Conservation (phyloP, 352 stramenopile genomes). For the Globisporangium cylindrosporum region DNA sequence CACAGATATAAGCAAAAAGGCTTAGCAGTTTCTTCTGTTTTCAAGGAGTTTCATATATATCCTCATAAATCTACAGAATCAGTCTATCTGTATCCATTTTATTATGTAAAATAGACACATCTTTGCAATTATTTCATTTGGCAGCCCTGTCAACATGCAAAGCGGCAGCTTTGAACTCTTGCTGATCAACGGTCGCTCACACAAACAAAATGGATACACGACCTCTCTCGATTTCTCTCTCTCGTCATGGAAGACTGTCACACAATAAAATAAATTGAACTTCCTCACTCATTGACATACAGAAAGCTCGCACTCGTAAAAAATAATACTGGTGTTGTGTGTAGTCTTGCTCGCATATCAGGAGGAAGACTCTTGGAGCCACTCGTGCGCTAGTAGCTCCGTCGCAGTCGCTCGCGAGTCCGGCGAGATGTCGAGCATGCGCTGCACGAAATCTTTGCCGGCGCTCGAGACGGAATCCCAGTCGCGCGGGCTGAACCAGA, state of each 20-base stretch:
- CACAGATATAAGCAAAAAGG: too few species aligned
- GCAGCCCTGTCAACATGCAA: too few species aligned
- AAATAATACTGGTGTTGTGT: slow-evolving; percentile 1
- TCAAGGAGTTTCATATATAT: too few species aligned
- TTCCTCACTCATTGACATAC: neutral
- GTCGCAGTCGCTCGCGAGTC: slow-evolving; percentile 55
- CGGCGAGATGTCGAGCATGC: slow-evolving; percentile 85
- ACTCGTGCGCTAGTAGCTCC: slow-evolving; percentile 55
- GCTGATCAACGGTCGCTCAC: neutral
- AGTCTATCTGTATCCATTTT: too few species aligned
- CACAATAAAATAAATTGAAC: neutral
- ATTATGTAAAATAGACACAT: too few species aligned
- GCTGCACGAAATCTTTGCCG: slow-evolving; percentile 85
- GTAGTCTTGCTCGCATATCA: neutral
- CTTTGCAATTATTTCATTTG: too few species aligned
- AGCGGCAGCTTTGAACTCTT: too few species aligned
- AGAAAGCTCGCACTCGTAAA: neutral
- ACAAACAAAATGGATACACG: neutral
- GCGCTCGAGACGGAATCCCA: slow-evolving; percentile 77
- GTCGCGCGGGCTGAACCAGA: slow-evolving; percentile 90
- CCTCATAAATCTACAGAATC: too few species aligned
- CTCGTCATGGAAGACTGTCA: neutral
- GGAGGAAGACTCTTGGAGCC: slow-evolving; percentile 29
- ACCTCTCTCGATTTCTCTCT: neutral
- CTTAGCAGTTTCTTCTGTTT: too few species aligned